Conservation (phyloP, 306 rosid genomes). For the Vigna unguiculata region DNA sequence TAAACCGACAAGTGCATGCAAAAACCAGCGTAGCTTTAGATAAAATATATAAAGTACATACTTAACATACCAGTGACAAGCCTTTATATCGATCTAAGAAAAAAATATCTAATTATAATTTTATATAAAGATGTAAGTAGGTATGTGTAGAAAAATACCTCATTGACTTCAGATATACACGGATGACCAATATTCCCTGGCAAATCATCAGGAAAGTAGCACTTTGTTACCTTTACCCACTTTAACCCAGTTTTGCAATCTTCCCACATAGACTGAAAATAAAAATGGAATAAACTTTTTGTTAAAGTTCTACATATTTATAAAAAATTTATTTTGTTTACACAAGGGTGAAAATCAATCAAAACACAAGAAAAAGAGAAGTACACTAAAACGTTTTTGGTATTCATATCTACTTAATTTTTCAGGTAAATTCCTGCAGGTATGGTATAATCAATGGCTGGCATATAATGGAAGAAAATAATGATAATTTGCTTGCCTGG, state of each 20-base stretch:
- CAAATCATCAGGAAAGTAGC: conserved; percentile 86
- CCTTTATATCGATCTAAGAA: conserved; percentile 5
- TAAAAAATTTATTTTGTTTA: conserved; percentile 5
- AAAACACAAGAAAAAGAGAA: conserved; percentile 31
- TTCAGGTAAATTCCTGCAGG: conserved; percentile 36
- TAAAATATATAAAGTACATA: background rate
- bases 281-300: conserved; percentile 40
- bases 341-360: conserved; percentile 38
- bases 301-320: conserved; percentile 35
- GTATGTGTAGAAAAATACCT: conserved; percentile 57
- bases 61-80: conserved; percentile 33
- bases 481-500: conserved; percentile 70
- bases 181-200: conserved; percentile 78
- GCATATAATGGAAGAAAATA: conserved; percentile 36
- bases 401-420: conserved; percentile 25
- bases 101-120: background rate
- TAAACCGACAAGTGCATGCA: conserved; percentile 6
- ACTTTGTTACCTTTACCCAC: conserved; percentile 69
- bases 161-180: conserved; percentile 78
- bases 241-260: conserved; percentile 74
- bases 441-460: conserved; percentile 28
- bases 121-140: conserved; percentile 6
- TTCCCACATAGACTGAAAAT: conserved; percentile 91
- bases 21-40: conserved; percentile 6
- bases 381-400: conserved; percentile 5